Percentiles rank a stretch among this genome's conserved stretches.
These are phyloP conservation scores for Hygrophila difformis DNA, from an alignment of 257 asterid species.

Conservation along the genomic window DNA sequence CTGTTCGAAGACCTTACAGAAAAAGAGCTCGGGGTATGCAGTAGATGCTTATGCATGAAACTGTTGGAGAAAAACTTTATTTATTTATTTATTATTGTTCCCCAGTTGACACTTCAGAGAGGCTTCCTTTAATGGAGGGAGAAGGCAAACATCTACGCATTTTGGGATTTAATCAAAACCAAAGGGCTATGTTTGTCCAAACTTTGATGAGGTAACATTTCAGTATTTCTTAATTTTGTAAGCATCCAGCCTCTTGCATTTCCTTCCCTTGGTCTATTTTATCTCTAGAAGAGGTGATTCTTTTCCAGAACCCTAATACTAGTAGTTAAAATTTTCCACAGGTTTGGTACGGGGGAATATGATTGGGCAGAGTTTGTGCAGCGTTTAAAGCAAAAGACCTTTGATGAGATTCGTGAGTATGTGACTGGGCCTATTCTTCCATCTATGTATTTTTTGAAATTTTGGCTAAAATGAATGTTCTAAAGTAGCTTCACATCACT, in stretches of 20 bases:
- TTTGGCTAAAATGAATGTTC: conserved; percentile 9
- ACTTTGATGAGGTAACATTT: conserved; percentile 70
- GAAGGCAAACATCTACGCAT: conserved; percentile 87
- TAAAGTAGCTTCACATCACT: conserved; percentile 1
- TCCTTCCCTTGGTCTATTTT: conserved; percentile 11
- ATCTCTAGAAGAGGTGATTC: conserved; percentile 14
- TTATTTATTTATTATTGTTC: conserved; percentile 11
- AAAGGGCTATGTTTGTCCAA: conserved; percentile 84
- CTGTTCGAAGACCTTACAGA: conserved; percentile 47
- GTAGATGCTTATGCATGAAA: conserved; percentile 10
- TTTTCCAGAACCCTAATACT: too few relatives aligned
- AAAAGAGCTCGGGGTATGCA: conserved; percentile 71
- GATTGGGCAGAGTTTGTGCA: conserved; percentile 87
- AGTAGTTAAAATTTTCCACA: conserved; percentile 25
- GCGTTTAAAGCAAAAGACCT: conserved; percentile 80
- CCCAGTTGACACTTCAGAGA: conserved; percentile 56
- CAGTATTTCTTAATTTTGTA: conserved; percentile 10
- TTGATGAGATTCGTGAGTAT: conserved; percentile 70
- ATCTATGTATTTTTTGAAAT: conserved; percentile 1
- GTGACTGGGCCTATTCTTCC: conserved; percentile 21
- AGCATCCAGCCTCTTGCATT: conserved; percentile 4
- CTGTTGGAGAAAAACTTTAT: conserved; percentile 11
- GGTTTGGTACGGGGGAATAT: conserved; percentile 76
- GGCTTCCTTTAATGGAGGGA: conserved; percentile 91
- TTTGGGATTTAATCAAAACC: conserved; percentile 82